Evolutionary conservation across 2,329 filamentous ascomycete species (phyloP), one percentile per base, ranked within the genome.

Genomic region (Neocucurbitaria cava): DNA sequence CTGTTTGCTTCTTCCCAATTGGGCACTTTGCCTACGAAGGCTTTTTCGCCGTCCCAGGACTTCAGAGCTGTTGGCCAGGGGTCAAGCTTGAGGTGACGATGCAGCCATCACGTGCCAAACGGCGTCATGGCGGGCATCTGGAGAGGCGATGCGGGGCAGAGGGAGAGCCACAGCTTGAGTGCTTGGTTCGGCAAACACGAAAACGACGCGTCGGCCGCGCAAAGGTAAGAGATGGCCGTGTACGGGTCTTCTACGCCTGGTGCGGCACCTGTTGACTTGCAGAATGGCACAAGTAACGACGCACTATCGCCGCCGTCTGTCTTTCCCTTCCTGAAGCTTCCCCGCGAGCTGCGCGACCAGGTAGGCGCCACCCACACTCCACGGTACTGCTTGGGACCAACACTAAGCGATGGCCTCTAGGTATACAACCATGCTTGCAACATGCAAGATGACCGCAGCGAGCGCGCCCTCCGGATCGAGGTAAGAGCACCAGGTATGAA

Each of bases 291-390:
- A 30, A 35, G 18, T 13, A 41, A 54, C 38, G 23, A 52, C 26
- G 45, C 38, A 26, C 36, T 42, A 31, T 23, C 48, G 28, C 45
- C 31, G 20, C 42, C 20, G 17, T 52, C 54, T 17, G 18, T 58
- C 24, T 72, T 70, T 43, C 66, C 70, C 7, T 73, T 77, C 45
- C 59, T 76, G 11, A 44, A 52, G 7, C 63, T 77, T 11, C 74
- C 74, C 11, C 64, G 71, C 39, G 74, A 77, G 56, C 64, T 77
- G 21, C 70, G 74, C n/a, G 71, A 77, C 54, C 65, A 71, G 58
- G 71, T 71, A 56, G 17, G 56, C 56, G 26, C 15, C 24, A 24
- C n/a, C 24, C 18, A 42, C 47, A 26, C 15, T 17, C 20, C 30
- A 11, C 18, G 3, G 26, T 15, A n/a, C n/a, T n/a, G n/a, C n/a